Conservation (phyloP, 1,284 basidiomycete species). For the Malassezia psittaci region DNA sequence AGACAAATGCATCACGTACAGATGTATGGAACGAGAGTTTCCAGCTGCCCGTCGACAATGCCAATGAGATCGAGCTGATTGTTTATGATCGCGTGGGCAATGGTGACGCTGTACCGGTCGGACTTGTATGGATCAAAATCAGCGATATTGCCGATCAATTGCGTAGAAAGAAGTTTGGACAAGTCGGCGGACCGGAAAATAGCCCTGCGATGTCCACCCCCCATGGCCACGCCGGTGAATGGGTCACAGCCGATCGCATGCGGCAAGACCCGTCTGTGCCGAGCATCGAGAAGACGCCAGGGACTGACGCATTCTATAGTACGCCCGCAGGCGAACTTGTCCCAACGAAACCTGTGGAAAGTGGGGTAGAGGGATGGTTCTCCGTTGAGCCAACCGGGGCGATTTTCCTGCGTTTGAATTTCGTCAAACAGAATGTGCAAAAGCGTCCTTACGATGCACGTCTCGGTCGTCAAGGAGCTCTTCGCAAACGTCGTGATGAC, state of each 20-base stretch:
- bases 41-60: slow-evolving; percentile 90
- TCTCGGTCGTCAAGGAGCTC: slow-evolving; percentile 91
- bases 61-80: slow-evolving; percentile 94
- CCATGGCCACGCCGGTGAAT: slow-evolving; percentile 21
- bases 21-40: slow-evolving; percentile 98
- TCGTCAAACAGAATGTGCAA: slow-evolving; percentile 56
- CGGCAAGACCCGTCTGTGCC: slow-evolving; percentile 17
- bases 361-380: slow-evolving; percentile 95
- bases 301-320: slow-evolving; percentile 23
- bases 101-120: slow-evolving; percentile 72
- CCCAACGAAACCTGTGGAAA: slow-evolving; percentile 45
- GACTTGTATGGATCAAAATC: slow-evolving; percentile 88
- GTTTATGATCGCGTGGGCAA: slow-evolving; percentile 83
- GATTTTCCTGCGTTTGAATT: slow-evolving; percentile 51
- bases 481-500: slow-evolving; percentile 94
- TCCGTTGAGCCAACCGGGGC: slow-evolving; percentile 96
- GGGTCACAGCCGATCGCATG: slow-evolving; percentile 42
- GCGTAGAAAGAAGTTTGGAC: slow-evolving; percentile 77
- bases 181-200: slow-evolving; percentile 46
- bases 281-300: not conserved
- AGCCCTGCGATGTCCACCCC: slow-evolving; percentile 45
- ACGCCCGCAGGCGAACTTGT: slow-evolving; percentile 30
- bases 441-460: slow-evolving; percentile 79
- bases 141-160: slow-evolving; percentile 90
- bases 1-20: slow-evolving; percentile 80